Conservation (phyloP, 371 early-diverging fungal genomes). For the Circinella umbellata region DNA sequence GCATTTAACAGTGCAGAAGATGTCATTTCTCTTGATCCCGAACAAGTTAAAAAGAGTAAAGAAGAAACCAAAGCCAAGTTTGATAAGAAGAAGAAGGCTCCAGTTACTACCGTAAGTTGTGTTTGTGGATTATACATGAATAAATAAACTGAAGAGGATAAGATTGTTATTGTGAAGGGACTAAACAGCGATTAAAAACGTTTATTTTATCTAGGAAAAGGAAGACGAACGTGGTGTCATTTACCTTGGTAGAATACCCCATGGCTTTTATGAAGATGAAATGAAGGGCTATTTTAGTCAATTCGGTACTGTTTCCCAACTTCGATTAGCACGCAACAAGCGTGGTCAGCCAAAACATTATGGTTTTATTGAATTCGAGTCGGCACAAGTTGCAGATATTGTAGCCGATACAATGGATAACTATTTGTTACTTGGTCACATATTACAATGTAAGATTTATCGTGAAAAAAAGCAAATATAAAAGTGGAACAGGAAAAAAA, state of each 20-base stretch:
- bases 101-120: slow-evolving; percentile 23
- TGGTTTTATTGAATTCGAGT: slow-evolving; percentile 89
- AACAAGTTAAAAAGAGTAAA: slow-evolving; percentile 41
- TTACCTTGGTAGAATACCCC: slow-evolving; percentile 91
- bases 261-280: slow-evolving; percentile 94
- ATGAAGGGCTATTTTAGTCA: slow-evolving; percentile 91
- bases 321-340: slow-evolving; percentile 86
- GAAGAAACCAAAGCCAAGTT: slow-evolving; percentile 34
- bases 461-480: too few relatives aligned
- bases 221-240: slow-evolving; percentile 68
- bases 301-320: slow-evolving; percentile 84
- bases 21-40: slow-evolving; percentile 45
- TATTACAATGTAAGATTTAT: slow-evolving; percentile 75
- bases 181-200: too few relatives aligned
- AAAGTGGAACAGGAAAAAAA: not conserved
- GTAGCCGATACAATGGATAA: slow-evolving; percentile 97
- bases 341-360: slow-evolving; percentile 90
- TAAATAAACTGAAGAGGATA: not conserved
- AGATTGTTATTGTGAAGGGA: too few relatives aligned
- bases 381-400: slow-evolving; percentile 82
- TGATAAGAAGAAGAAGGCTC: slow-evolving; percentile 41
- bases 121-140: too few relatives aligned
- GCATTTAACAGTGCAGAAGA: slow-evolving; percentile 42
- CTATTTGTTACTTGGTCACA: slow-evolving; percentile 83
- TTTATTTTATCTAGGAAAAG: not conserved